Conservation (phyloP, 345 rosid species). For the Dipteronia sinensis region DNA sequence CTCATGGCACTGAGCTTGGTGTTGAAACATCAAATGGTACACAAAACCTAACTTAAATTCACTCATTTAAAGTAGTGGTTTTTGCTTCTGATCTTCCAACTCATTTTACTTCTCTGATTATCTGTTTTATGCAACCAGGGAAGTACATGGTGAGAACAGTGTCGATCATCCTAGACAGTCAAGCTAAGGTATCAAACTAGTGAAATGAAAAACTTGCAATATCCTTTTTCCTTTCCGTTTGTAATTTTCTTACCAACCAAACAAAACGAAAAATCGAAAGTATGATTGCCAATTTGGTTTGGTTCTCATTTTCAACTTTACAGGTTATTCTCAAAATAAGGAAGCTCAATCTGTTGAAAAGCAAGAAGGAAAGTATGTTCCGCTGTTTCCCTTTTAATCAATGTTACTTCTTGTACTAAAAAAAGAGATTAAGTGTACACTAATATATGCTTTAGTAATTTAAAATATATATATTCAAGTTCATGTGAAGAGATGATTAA, state of each 20-base stretch:
- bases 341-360: conserved; percentile 70
- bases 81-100: not conserved
- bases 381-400: not conserved
- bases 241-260: conserved; percentile 6
- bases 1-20: conserved; percentile 71
- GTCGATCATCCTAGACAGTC: conserved; percentile 51
- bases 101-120: not conserved
- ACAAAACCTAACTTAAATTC: conserved; percentile 1
- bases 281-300: conserved; percentile 1
- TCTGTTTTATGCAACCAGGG: conserved; percentile 45
- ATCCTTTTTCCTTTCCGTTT: not conserved
- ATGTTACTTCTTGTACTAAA: not conserved
- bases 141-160: conserved; percentile 65
- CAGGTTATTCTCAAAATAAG: conserved; percentile 70
- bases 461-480: not conserved
- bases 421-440: not conserved
- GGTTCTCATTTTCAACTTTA: conserved; percentile 13
- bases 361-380: conserved; percentile 66
- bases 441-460: not conserved
- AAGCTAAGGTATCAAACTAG: conserved; percentile 55
- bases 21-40: conserved; percentile 84
- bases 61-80: not conserved
- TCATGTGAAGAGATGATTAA: not conserved
- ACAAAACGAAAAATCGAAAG: conserved; percentile 1
- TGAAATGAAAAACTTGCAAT: not conserved